Evolutionary conservation across 2,329 filamentous ascomycete genomes (phyloP).

Genomic region (Diaporthe sp.): DNA sequence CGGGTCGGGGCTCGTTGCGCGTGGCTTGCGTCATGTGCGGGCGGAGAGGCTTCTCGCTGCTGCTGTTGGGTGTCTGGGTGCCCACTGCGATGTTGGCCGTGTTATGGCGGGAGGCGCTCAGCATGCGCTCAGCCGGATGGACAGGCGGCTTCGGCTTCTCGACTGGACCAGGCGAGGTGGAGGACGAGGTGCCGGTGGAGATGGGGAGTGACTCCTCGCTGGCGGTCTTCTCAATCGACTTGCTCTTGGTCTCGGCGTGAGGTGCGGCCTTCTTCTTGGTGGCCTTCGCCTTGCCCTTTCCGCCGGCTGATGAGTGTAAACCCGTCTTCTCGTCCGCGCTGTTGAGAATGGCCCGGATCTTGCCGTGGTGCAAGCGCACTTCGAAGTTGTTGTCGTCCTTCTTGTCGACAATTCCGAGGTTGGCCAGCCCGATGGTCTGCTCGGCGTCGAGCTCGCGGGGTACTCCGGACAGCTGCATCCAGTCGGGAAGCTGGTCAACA

Average conservation of each 20-base stretch:
- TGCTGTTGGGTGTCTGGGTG: not conserved
- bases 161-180: not conserved
- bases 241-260: not conserved
- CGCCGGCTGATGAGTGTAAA: not conserved
- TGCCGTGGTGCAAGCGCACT: conserved; percentile 44
- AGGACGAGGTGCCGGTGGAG: not conserved
- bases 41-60: conserved; percentile 1
- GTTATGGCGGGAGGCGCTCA: conserved; percentile 31
- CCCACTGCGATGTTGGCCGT: not conserved
- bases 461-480: conserved; percentile 58
- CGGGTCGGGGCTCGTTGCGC: not conserved
- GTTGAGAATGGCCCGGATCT: conserved; percentile 21
- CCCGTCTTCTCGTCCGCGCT: conserved; percentile 29
- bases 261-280: not conserved
- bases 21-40: conserved; percentile 24
- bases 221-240: not conserved
- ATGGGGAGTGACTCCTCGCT: not conserved
- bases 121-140: not conserved
- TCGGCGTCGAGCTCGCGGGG: conserved; percentile 57
- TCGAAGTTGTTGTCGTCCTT: conserved; percentile 45
- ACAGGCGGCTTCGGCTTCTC: not conserved
- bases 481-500: conserved; percentile 63
- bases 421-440: conserved; percentile 55
- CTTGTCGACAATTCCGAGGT: conserved; percentile 51
- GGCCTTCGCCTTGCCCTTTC: not conserved